These are phyloP conservation scores for Fermentozyma sake DNA, from an alignment of 1,139 yeast species.

Conservation along the genomic window DNA sequence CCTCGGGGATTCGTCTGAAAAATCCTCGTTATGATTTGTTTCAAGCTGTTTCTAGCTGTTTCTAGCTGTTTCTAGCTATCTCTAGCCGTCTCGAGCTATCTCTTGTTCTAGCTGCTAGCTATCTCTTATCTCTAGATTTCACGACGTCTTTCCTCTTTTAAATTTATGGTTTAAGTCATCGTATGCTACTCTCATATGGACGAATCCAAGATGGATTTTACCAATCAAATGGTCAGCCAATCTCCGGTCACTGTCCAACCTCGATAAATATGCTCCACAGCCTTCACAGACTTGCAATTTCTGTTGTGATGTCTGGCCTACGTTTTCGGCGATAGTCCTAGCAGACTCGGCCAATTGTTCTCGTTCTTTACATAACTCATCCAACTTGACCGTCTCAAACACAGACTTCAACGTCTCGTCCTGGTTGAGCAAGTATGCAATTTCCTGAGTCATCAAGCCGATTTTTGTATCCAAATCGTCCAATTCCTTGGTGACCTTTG, in stretches of 20 bases:
- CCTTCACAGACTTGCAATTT: slow-evolving; percentile 86
- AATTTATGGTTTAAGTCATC: slow-evolving; percentile 36
- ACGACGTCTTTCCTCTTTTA: too few species aligned
- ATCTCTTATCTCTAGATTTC: too few species aligned
- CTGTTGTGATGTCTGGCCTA: slow-evolving; percentile 86
- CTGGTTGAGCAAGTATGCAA: slow-evolving; percentile 49
- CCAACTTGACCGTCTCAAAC: slow-evolving; percentile 40
- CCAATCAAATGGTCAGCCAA: slow-evolving; percentile 92
- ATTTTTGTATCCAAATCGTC: slow-evolving; percentile 64
- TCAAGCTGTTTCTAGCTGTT: too few species aligned
- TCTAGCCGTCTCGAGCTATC: too few species aligned
- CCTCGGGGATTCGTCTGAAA: too few species aligned
- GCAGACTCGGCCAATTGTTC: slow-evolving; percentile 50
- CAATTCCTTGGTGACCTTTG: slow-evolving; percentile 58
- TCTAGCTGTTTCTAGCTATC: too few species aligned
- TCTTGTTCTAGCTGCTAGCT: too few species aligned
- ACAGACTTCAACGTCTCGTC: slow-evolving; percentile 53
- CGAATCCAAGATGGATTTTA: slow-evolving; percentile 79
- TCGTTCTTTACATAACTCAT: slow-evolving; percentile 44
- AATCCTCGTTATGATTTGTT: too few species aligned
- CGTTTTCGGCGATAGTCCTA: slow-evolving; percentile 60
- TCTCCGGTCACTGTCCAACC: slow-evolving; percentile 84
- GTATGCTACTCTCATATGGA: slow-evolving; percentile 64
- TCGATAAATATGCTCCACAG: slow-evolving; percentile 87
- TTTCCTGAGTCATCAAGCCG: slow-evolving; percentile 68